These are phyloP conservation scores for Emmonsiellopsis sp. DNA, from an alignment of 2,329 filamentous ascomycete genomes.

Conservation along the genomic window DNA sequence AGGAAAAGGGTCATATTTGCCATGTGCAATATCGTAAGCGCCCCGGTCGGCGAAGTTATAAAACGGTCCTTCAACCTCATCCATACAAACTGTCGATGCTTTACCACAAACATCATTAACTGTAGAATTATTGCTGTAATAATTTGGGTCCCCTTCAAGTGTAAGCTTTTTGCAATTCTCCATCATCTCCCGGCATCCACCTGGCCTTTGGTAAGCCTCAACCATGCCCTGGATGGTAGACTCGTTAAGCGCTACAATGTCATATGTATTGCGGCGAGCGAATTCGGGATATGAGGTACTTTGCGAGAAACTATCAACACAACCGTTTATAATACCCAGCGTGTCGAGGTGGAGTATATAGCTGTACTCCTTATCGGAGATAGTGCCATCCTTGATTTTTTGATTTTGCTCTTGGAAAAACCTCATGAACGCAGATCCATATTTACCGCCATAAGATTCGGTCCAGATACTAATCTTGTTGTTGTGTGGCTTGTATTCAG, in stretches of 20 bases:
- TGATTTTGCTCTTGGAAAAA: conserved; percentile 34
- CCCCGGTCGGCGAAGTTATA: conserved; percentile 33
- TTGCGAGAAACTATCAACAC: conserved; percentile 57
- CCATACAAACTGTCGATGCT: conserved; percentile 37
- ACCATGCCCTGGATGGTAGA: conserved; percentile 4
- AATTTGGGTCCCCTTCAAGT: conserved; percentile 40
- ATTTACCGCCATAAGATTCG: conserved; percentile 37
- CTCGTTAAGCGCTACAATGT: conserved; percentile 43
- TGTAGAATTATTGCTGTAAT: conserved; percentile 35
- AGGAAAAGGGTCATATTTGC: conserved; percentile 42
- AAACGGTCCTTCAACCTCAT: conserved; percentile 37
- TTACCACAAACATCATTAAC: conserved; percentile 37
- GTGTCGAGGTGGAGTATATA: conserved; percentile 31
- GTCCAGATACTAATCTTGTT: conserved; percentile 40
- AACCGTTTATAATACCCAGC: conserved; percentile 49
- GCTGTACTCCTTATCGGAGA: conserved; percentile 28
- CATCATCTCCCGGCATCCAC: conserved; percentile 48
- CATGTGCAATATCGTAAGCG: conserved; percentile 50
- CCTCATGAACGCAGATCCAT: conserved; percentile 30
- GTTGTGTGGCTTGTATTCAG: conserved; percentile 42
- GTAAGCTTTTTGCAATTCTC: conserved; percentile 42
- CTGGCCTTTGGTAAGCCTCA: conserved; percentile 31
- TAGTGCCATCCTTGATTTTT: conserved; percentile 21
- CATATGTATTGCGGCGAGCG: conserved; percentile 46
- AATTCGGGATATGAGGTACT: conserved; percentile 30